Evolutionary conservation across 1,284 basidiomycete genomes (phyloP), one percentile per base, ranked within the genome.

Genomic region (Filobasidium uniguttulatum): DNA sequence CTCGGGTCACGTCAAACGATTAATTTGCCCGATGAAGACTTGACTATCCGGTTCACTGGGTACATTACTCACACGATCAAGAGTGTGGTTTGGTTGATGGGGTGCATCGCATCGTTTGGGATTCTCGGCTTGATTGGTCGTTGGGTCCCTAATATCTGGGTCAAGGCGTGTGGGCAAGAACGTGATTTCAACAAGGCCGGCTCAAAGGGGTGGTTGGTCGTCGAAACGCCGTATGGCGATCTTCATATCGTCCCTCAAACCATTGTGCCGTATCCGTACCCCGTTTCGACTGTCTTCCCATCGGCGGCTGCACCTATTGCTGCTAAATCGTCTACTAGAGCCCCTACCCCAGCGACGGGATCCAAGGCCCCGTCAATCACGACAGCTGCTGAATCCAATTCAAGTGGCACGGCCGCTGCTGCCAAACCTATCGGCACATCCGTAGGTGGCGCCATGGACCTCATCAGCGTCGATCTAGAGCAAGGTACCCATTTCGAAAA

Each of bases 91-190:
- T 99, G 91, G 89, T 74, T 78, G 58, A 48, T 76, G 19, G 77
- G 77, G 6, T 89, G 84, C 60, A 60, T 86, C 7, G 50, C 85
- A 14, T 79, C 82, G 1, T 69, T 85, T 9, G 94, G 94, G 3
- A 68, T 80, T 7, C 71, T 97, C 29, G 83, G 79, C 8, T 75
- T 98, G 14, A 67, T 94, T 4, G 89, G 89, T 1, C 81, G 90
- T 59, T 99, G 94, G 94, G 80, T 94, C 58, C 93, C 94, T 44
- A 78, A 75, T 3, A 60, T 90, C 35, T 94, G 91, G 86, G 77
- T 98, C 46, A 78, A 77, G 31, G 90, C 82, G 75, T 82, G 87
- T n/a, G 80, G 88, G 1, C 75, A 73, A 48, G 86, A 93, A 66
- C 83, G 77, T 48, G 80, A 83, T 3, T 99, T 98, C 61, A 79